Evolutionary conservation across 768 basidiomycete genomes (phyloP).

Genomic region (Serendipita vermifera): DNA sequence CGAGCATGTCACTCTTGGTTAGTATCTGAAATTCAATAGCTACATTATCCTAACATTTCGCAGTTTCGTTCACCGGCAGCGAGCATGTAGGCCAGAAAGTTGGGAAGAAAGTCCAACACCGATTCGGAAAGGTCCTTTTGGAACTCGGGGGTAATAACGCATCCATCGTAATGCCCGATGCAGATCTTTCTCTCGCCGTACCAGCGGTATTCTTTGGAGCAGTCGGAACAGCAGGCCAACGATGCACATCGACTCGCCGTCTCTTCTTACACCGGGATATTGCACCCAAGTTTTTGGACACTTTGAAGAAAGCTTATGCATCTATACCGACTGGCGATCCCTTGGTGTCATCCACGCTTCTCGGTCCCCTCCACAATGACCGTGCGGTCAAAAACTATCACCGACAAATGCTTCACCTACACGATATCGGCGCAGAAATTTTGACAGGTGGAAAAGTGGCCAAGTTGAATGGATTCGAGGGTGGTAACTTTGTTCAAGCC

Average conservation of each 20-base stretch:
- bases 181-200: conserved; percentile 79
- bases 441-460: conserved; percentile 47
- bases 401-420: conserved; percentile 47
- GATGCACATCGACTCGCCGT: conserved; percentile 84
- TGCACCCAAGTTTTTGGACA: conserved; percentile 59
- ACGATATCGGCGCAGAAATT: conserved; percentile 57
- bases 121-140: conserved; percentile 81
- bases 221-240: conserved; percentile 52
- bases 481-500: conserved; percentile 84
- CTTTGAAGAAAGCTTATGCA: conserved; percentile 60
- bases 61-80: conserved; percentile 93
- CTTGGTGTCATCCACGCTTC: conserved; percentile 52
- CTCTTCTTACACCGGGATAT: conserved; percentile 78
- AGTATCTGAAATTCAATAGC: conserved; percentile 13
- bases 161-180: conserved; percentile 85
- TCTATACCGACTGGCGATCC: conserved; percentile 76
- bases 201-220: conserved; percentile 90
- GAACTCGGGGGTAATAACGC: conserved; percentile 96
- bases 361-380: conserved; percentile 77
- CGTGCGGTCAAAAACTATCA: conserved; percentile 55
- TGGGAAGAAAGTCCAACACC: conserved; percentile 71
- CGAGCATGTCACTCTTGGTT: conserved; percentile 65
- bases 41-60: background rate
- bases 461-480: conserved; percentile 29
- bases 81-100: conserved; percentile 78